Evolutionary conservation across 1,284 basidiomycete species (phyloP).

Genomic region (Rhodotorula sp.): DNA sequence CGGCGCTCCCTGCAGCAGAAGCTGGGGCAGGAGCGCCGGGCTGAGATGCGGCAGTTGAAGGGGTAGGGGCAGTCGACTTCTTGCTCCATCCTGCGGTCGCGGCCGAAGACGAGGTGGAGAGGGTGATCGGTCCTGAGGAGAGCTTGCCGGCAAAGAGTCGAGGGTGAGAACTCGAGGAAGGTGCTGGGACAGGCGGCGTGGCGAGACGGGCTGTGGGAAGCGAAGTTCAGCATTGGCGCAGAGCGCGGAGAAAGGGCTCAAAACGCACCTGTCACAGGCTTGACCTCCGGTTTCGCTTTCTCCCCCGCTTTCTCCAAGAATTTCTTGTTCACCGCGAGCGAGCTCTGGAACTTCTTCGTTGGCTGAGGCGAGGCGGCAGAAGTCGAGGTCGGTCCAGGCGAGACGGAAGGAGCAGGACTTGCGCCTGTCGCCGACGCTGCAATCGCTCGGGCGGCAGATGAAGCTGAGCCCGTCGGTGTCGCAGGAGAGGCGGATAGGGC

Average conservation of each 20-base stretch:
- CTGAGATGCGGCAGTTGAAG: neutral
- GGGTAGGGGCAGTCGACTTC: constrained; percentile 3
- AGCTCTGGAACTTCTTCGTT: constrained; percentile 68
- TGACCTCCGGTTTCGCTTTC: constrained; percentile 33
- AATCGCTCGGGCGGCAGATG: neutral
- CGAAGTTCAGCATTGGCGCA: constrained; percentile 26
- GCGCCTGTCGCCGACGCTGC: constrained; percentile 7
- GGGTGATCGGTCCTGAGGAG: constrained; percentile 43
- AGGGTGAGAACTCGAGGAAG: constrained; percentile 55
- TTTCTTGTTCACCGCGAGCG: constrained; percentile 88
- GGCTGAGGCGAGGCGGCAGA: constrained; percentile 9
- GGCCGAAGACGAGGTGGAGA: neutral
- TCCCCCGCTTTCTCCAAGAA: constrained; percentile 75
- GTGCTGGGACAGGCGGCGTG: constrained; percentile 64
- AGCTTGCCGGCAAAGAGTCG: constrained; percentile 43
- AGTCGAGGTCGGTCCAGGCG: neutral
- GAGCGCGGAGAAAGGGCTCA: neutral
- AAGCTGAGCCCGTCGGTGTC: neutral
- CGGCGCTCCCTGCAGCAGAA: neutral
- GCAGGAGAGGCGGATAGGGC: no score
- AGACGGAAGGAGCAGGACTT: constrained; percentile 22
- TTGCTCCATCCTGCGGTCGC: neutral
- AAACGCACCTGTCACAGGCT: constrained; percentile 20
- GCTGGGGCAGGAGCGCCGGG: neutral
- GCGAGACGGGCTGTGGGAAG: constrained; percentile 54